These are phyloP conservation scores for Aspergillus pseudonomiae DNA, from an alignment of 2,329 filamentous ascomycete genomes.

Conservation along the genomic window DNA sequence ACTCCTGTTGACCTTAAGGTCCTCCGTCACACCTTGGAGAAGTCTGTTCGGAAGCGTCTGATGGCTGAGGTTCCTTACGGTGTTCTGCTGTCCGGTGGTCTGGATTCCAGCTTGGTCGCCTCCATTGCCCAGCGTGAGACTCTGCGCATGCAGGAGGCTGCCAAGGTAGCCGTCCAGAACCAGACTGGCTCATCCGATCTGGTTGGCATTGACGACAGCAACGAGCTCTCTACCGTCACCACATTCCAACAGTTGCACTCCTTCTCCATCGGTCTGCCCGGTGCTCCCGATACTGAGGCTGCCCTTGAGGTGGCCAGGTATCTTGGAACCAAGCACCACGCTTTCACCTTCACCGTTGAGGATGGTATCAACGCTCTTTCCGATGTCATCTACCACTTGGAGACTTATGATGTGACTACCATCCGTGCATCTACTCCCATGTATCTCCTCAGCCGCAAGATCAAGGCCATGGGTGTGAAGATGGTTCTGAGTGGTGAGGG, in stretches of 20 bases:
- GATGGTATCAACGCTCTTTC: slow-evolving; percentile 95
- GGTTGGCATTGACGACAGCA: slow-evolving; percentile 91
- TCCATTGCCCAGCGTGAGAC: slow-evolving; percentile 95
- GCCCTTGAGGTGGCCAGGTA: slow-evolving; percentile 93
- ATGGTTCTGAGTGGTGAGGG: slow-evolving; percentile 98
- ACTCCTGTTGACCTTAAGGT: slow-evolving; percentile 81
- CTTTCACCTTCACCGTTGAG: slow-evolving; percentile 97
- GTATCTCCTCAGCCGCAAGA: slow-evolving; percentile 97
- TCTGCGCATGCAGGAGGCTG: slow-evolving; percentile 69
- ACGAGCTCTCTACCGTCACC: slow-evolving; percentile 85
- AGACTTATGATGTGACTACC: slow-evolving; percentile 97
- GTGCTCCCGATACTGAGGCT: slow-evolving; percentile 87
- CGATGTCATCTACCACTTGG: slow-evolving; percentile 97
- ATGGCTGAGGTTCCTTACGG: slow-evolving; percentile 99
- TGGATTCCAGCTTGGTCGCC: slow-evolving; percentile 94
- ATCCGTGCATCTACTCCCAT: slow-evolving; percentile 98
- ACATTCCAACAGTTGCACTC: slow-evolving; percentile 95
- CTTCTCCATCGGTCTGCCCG: slow-evolving; percentile 95
- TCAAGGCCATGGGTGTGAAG: slow-evolving; percentile 99
- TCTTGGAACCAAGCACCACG: slow-evolving; percentile 95
- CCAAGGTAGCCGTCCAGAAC: slow-evolving; percentile 49
- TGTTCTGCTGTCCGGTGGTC: slow-evolving; percentile 88
- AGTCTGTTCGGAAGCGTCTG: slow-evolving; percentile 89
- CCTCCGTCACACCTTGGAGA: slow-evolving; percentile 81
- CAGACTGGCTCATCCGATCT: slow-evolving; percentile 60